Evolutionary conservation across 2,329 filamentous ascomycete genomes (phyloP).

Genomic region (Aspergillus unguis): DNA sequence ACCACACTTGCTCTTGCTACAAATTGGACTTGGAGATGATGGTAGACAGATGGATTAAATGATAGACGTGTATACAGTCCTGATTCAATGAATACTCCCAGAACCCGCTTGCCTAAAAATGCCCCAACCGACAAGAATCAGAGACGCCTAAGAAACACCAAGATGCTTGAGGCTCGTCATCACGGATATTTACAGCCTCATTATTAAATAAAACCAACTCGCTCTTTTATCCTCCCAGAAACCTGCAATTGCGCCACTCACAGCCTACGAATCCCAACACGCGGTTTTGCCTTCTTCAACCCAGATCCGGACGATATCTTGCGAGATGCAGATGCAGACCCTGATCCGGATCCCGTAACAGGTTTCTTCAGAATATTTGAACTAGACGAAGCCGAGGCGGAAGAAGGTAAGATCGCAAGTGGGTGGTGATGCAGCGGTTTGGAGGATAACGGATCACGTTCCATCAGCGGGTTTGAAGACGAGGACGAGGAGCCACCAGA

Average conservation of each 20-base stretch:
- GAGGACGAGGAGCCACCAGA: constrained; percentile 12
- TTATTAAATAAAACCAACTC: neutral
- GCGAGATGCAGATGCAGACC: constrained; percentile 12
- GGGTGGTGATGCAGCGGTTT: neutral
- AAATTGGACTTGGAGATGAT: neutral
- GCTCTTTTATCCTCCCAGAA: too few relatives aligned
- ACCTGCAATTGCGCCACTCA: constrained; percentile 12
- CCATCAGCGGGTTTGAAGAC: constrained; percentile 12
- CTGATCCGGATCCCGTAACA: neutral
- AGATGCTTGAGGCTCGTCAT: neutral
- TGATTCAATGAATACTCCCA: neutral
- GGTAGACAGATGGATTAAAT: neutral
- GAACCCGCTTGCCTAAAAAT: neutral
- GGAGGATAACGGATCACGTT: constrained; percentile 5
- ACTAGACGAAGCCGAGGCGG: constrained; percentile 11
- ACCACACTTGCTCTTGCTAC: neutral
- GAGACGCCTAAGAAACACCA: neutral
- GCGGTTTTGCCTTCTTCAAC: constrained; percentile 29
- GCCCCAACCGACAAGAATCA: neutral
- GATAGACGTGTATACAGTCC: neutral
- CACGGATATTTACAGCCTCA: neutral
- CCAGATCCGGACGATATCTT: constrained; percentile 20
- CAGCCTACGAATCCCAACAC: constrained; percentile 35
- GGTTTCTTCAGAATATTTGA: constrained; percentile 19
- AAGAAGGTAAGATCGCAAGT: constrained; percentile 3